phyloP scores from a whole-genome alignment of 2,329 filamentous ascomycete species.

The Furcasterigmium sp. region DNA sequence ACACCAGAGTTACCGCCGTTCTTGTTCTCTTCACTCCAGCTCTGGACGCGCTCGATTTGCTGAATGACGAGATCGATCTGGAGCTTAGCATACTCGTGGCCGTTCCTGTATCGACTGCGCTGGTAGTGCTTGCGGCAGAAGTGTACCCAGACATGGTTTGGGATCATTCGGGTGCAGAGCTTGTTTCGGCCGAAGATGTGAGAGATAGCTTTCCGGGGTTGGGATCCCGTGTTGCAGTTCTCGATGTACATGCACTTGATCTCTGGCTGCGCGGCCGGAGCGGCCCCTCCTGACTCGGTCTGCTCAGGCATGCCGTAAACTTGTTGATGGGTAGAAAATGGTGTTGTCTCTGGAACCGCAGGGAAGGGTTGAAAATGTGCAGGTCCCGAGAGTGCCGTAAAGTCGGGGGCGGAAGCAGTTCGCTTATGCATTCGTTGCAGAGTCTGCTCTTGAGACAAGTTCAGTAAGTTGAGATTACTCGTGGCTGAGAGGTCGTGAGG shows the following conservation, averaged over 20 bases:
- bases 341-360: slow-evolving; percentile 9
- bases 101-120: slow-evolving; percentile 64
- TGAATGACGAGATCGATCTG: slow-evolving; percentile 60
- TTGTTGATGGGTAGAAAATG: slow-evolving; percentile 11
- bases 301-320: slow-evolving; percentile 9
- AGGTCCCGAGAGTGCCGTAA: slow-evolving; percentile 21
- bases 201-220: slow-evolving; percentile 69
- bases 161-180: slow-evolving; percentile 65
- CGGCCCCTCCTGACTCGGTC: slow-evolving; percentile 1
- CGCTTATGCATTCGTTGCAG: slow-evolving; percentile 36
- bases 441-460: slow-evolving; percentile 11
- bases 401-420: slow-evolving; percentile 43
- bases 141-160: slow-evolving; percentile 65
- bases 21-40: slow-evolving; percentile 53
- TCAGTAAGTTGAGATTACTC: slow-evolving; percentile 9
- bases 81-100: slow-evolving; percentile 51
- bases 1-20: slow-evolving; percentile 30
- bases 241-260: slow-evolving; percentile 48
- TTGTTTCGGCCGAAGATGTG: slow-evolving; percentile 85
- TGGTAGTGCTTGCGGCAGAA: slow-evolving; percentile 83
- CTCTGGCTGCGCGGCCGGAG: slow-evolving; percentile 6
- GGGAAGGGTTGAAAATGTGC: slow-evolving; percentile 11
- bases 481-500: slow-evolving; percentile 9
- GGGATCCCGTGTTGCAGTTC: slow-evolving; percentile 54
- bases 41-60: slow-evolving; percentile 57